phyloP scores from a whole-genome alignment of 257 asterid genomes.

The Leptodermis oblonga region DNA sequence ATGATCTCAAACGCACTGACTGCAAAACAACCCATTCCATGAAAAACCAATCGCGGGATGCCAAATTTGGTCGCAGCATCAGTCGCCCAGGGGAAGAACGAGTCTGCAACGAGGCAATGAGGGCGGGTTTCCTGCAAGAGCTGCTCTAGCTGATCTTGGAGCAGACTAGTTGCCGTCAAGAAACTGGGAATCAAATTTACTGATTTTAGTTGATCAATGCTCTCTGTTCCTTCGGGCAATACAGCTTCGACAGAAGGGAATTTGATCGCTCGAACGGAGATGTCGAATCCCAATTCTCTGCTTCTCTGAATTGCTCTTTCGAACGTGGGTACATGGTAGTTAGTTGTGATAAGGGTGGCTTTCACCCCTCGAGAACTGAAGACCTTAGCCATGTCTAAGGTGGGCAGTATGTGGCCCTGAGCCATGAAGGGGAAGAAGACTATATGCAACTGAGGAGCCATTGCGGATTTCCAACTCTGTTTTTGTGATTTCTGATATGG shows the following conservation, averaged over 20 bases:
- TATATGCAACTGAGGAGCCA: constrained; percentile 32
- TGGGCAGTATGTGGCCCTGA: constrained; percentile 61
- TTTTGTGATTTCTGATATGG: neutral
- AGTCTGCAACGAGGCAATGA: constrained; percentile 44
- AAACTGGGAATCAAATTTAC: constrained; percentile 21
- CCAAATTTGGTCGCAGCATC: constrained; percentile 49
- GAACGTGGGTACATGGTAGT: constrained; percentile 17
- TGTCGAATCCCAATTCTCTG: constrained; percentile 27
- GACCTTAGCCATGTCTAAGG: constrained; percentile 56
- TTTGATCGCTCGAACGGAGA: constrained; percentile 22
- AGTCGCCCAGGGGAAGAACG: constrained; percentile 54
- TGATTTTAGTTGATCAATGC: constrained; percentile 25
- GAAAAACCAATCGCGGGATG: constrained; percentile 51
- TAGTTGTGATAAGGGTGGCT: constrained; percentile 43
- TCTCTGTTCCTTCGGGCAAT: constrained; percentile 31
- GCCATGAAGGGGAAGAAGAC: constrained; percentile 45
- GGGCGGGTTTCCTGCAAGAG: constrained; percentile 37
- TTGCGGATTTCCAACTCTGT: neutral
- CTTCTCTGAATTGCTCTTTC: constrained; percentile 18
- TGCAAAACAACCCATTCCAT: constrained; percentile 39
- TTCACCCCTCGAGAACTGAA: constrained; percentile 41
- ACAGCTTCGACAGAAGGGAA: constrained; percentile 45
- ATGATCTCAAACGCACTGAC: constrained; percentile 2
- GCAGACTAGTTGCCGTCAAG: constrained; percentile 24
- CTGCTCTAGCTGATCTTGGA: constrained; percentile 39